Evolutionary conservation across 2,329 filamentous ascomycete genomes (phyloP), one percentile per base, ranked within the genome.

Genomic region (Paraphaeosphaeria minitans): DNA sequence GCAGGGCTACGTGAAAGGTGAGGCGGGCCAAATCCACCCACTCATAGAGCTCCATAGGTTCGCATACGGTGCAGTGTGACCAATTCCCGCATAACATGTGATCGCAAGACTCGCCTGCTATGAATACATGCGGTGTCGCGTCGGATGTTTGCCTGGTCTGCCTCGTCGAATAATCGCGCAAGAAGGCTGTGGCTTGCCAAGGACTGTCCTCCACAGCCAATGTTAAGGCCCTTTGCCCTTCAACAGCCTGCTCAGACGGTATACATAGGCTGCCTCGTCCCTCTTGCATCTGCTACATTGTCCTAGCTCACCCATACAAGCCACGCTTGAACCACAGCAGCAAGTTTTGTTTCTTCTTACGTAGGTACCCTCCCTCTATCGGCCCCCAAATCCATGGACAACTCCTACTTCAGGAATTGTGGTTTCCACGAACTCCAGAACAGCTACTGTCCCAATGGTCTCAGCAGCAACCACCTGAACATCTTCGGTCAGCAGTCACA

Each of bases 81-180:
- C 54, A 42, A 16, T 41, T 19, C 46, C 46, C 55, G 47, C 57
- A 51, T 56, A 37, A 33, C 57, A 60, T 62, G 59, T 60, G 59
- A 61, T 56, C 21, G 49, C 53, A 42, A 29, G 52, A 46, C 56
- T 43, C 33, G 37, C 21, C 21, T 49, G 8, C 24, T 22, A 27
- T 37, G 47, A 55, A 55, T 47, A 48, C 35, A 52, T 49, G 54
- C 33, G 21, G 31, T 60, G 53, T 21, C 42, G 53, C 48, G 37
- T 50, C 49, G 50, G 50, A 33, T 29, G 51, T 41, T 55, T 57
- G 55, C 58, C 58, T 55, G 35, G 31, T 58, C 59, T 56, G 59
- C 53, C 59, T 61, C 45, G 47, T 58, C 55, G 56, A 61, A 53
- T 58, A 61, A 61, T 58, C 59, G 55, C 59, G 53, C 59, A 53